These are phyloP conservation scores for Hypoxylon cercidicola DNA, from an alignment of 495 filamentous ascomycete genomes.

Conservation along the genomic window DNA sequence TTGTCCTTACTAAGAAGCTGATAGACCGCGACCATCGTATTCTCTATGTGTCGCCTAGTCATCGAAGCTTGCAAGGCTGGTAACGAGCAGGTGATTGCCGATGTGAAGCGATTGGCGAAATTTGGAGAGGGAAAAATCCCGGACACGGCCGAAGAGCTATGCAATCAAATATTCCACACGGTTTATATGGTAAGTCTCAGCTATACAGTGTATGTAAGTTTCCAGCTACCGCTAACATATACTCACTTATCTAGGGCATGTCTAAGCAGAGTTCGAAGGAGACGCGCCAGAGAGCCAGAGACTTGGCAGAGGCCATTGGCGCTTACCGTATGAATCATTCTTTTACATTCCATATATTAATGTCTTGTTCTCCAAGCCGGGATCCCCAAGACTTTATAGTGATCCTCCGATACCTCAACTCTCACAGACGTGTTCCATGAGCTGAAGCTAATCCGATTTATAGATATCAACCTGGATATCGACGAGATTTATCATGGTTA, in stretches of 20 bases:
- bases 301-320: constrained; percentile 75
- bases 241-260: constrained; percentile 62
- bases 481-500: constrained; percentile 63
- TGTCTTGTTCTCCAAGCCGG: no score
- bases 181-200: constrained; percentile 67
- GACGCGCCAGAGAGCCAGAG: constrained; percentile 75
- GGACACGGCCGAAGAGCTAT: constrained; percentile 68
- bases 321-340: constrained; percentile 57
- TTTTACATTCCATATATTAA: no score
- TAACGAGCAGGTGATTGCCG: constrained; percentile 71
- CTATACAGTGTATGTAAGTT: no score
- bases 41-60: constrained; percentile 77
- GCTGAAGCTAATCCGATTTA: no score
- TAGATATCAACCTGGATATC: constrained; percentile 76
- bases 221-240: no score
- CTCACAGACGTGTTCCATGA: no score
- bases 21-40: neutral
- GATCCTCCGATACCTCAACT: no score
- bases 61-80: constrained; percentile 70
- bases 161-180: constrained; percentile 75
- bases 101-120: constrained; percentile 70
- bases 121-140: constrained; percentile 66
- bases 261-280: constrained; percentile 73
- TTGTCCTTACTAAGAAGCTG: neutral
- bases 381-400: no score